phyloP scores from a whole-genome alignment of 495 filamentous ascomycete species.

The Tuber indicum region DNA sequence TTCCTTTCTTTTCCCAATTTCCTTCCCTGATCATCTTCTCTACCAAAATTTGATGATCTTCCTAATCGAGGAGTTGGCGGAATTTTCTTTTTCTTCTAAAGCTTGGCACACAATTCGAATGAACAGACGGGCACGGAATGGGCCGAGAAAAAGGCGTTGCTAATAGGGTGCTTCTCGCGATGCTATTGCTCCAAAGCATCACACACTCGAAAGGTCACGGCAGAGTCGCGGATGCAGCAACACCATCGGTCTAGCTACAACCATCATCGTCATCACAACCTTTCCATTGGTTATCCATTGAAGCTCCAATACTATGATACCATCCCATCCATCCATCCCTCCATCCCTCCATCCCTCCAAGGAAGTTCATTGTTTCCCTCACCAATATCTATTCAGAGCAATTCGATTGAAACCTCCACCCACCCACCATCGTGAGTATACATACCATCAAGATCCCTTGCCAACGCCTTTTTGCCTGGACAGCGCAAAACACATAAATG shows the following conservation, averaged over 20 bases:
- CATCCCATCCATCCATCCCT: not conserved
- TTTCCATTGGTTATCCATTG: not conserved
- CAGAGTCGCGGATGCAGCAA: not conserved
- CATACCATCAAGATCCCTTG: not conserved
- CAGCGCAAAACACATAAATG: not conserved
- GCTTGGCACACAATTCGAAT: not conserved
- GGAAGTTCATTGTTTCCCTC: not conserved
- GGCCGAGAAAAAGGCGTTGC: not conserved
- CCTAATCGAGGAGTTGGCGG: not conserved
- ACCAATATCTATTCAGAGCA: not conserved
- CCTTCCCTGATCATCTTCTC: not conserved
- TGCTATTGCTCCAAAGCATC: not conserved
- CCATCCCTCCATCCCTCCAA: not conserved
- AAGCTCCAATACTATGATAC: not conserved
- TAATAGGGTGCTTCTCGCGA: not conserved
- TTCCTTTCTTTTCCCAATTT: not conserved
- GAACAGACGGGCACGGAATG: not conserved
- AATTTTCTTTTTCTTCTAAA: not conserved
- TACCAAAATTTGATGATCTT: not conserved
- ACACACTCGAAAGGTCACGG: not conserved
- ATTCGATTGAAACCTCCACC: too few relatives aligned
- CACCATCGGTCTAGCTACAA: not conserved
- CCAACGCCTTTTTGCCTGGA: not conserved
- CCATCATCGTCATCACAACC: not conserved
- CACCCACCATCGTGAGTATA: not conserved